Evolutionary conservation across 2,329 filamentous ascomycete genomes (phyloP), one percentile per base, ranked within the genome.

Genomic region (Ophiostoma triangulosporum): DNA sequence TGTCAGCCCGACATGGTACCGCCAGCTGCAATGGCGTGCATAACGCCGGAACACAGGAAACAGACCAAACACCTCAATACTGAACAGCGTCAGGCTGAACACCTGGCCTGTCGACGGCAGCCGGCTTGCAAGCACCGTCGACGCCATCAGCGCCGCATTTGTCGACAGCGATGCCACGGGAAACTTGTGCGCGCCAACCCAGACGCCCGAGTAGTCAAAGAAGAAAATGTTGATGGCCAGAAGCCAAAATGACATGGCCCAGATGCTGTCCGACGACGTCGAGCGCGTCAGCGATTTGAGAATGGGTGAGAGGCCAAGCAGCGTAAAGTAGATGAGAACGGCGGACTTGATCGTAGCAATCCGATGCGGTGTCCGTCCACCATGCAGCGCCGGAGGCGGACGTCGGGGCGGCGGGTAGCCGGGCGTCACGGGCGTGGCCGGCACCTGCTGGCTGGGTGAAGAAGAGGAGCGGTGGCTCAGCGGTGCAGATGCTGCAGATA

Each of bases 41-140:
- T 95, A 88, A 6, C 90, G 79, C n/a, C 93, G 75, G 64, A 97
- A 97, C 4, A 98, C 90, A n/a, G 93, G 93, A 61, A 97, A 97
- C 7, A 98, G 75, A 0, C 91, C 93, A 67, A 97, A 98, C 1
- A 98, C 88, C 66, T 98, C 88, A 61, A 98, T 97, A 57, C 84
- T 90, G 75, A 98, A 97, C 6, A 98, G 78, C 0, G 91, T 96
- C 29, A 98, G 73, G 58, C 85, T 91, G 64, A 98, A 98, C 1
- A 98, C 93, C 65, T 96, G 88, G 1, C 88, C 90, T 0, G 93
- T 97, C 15, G 84, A 88, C 6, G 87, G 87, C 11, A 98, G 76
- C 0, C 90, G 84, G 49, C 87, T 94, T 2, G 93, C 93, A 11
- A 98, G 78, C 56, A 98, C 90, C 0, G 93, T 95, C 5, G 86